These are phyloP conservation scores for Dactylellina haptotyla DNA, from an alignment of 2,329 filamentous ascomycete genomes.

Conservation along the genomic window DNA sequence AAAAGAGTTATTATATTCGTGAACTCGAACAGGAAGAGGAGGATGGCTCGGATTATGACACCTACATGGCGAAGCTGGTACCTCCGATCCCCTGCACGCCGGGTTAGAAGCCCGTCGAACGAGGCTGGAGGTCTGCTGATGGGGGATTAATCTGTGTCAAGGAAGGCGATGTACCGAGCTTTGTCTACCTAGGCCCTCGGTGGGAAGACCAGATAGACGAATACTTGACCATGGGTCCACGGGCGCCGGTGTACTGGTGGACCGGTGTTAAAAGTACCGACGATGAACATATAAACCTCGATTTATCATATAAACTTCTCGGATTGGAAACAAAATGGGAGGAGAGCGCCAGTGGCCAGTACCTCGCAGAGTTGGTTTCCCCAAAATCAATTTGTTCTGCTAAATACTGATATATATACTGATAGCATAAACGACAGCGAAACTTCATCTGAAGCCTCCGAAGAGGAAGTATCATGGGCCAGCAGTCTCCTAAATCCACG, in stretches of 20 bases:
- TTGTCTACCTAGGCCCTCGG: background rate
- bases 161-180: constrained; percentile 25
- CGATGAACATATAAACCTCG: constrained; percentile 32
- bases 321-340: constrained; percentile 20
- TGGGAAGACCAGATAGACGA: constrained; percentile 1
- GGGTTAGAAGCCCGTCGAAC: constrained; percentile 23
- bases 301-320: constrained; percentile 30
- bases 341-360: constrained; percentile 17
- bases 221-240: background rate
- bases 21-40: background rate
- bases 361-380: constrained; percentile 11
- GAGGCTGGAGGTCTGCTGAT: constrained; percentile 32
- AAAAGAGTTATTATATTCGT: constrained; percentile 4
- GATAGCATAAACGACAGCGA: background rate
- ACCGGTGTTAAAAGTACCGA: background rate
- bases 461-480: constrained; percentile 33
- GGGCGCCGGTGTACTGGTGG: constrained; percentile 12
- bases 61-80: background rate
- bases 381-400: background rate
- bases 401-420: background rate
- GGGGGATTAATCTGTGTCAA: constrained; percentile 16
- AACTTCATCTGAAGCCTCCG: background rate
- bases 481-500: constrained; percentile 29
- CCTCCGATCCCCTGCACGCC: background rate
- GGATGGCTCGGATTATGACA: background rate